Base-by-base conservation (phyloP, 2,329 filamentous ascomycete genomes). In the Fusarium sulawesiense region DNA sequence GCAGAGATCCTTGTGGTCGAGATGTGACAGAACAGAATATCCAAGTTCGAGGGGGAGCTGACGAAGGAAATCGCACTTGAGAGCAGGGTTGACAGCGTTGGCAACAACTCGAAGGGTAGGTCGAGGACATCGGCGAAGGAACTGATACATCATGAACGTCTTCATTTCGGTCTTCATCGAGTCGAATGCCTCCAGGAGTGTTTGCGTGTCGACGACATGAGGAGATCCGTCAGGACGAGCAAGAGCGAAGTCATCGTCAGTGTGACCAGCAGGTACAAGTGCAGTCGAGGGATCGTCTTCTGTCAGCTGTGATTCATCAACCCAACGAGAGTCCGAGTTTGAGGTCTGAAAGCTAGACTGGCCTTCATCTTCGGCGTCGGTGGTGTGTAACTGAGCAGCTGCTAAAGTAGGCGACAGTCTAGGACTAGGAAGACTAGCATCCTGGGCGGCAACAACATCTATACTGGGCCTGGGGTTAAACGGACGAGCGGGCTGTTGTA, bases 71-170 rank as follows among this genome's bases (percentile, higher is more conserved):
- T 99, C 96, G 77, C 94, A 97, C 79, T 97, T 98, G 60, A 99
- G 82, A 0, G 95, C 93, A 10, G 96, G 96, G 76, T 97, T 98
- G 70, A 99, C 94, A 16, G 94, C 90, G 71, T 94, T 91, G 37
- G 95, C 94, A 58, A 99, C 91, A 57, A 97, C 91, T 76, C 96
- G 93, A 7, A 99, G 85, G 0, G 94, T 97, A 44, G 93, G 91
- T 72, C 97, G 92, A 8, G 93, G 89, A 76, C 94, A 98, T 48
- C 96, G 88, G 60, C 93, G 91, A 27, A 99, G 86, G 58, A 99
- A 89, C 77, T 99, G 95, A 78, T 97, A 98, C 90, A 99, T 97
- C 81, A 99, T 91, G 77, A 97, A 97, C 0, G 92, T 92, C 81
- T 99, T 96, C 87, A 99, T 90, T 75, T 96, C 92, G 46, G 92